phyloP scores from a whole-genome alignment of 345 rosid species.

The Barbarea vulgaris region DNA sequence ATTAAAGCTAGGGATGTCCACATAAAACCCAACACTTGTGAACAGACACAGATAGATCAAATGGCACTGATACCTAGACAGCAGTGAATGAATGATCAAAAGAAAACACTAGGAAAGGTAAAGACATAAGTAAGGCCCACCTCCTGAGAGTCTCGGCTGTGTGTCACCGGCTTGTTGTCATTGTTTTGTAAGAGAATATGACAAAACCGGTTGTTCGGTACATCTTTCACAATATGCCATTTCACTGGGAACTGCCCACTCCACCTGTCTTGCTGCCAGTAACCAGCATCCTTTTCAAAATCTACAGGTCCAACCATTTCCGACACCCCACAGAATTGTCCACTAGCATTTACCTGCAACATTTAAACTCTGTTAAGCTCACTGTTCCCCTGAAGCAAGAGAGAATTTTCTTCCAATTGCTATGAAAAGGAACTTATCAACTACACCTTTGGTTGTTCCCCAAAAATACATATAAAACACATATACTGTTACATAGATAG shows the following conservation, averaged over 20 bases:
- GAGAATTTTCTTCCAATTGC: background rate
- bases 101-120: background rate
- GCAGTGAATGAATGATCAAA: background rate
- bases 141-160: slow-evolving; percentile 82
- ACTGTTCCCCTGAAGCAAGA: slow-evolving; percentile 7
- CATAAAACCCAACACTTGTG: background rate
- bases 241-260: slow-evolving; percentile 79
- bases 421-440: background rate
- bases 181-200: slow-evolving; percentile 68
- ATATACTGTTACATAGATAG: background rate
- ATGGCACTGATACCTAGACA: background rate
- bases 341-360: slow-evolving; percentile 76
- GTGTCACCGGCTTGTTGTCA: slow-evolving; percentile 79
- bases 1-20: background rate
- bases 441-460: background rate
- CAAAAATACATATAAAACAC: background rate
- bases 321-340: slow-evolving; percentile 77
- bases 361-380: background rate
- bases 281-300: slow-evolving; percentile 67
- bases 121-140: slow-evolving; percentile 37
- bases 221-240: slow-evolving; percentile 76
- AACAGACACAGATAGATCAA: slow-evolving; percentile 6
- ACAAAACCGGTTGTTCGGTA: slow-evolving; percentile 65
- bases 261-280: slow-evolving; percentile 85
- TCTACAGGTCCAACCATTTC: slow-evolving; percentile 76